phyloP scores from a whole-genome alignment of 2,329 filamentous ascomycete genomes.

The Penicillium corylophilum region DNA sequence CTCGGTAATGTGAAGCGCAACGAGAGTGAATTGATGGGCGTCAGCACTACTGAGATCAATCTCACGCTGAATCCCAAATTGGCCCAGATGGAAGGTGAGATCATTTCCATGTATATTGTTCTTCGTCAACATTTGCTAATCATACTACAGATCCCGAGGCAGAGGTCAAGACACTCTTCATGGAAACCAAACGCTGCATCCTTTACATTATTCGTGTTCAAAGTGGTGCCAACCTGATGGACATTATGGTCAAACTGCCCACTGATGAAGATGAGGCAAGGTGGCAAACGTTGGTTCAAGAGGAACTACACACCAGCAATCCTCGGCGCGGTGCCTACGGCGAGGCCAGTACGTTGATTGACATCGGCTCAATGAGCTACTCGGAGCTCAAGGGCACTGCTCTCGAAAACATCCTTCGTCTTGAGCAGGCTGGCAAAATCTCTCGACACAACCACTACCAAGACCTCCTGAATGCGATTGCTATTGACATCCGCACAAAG shows the following conservation, averaged over 20 bases:
- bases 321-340: conserved; percentile 82
- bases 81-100: conserved; percentile 72
- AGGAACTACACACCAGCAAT: conserved; percentile 71
- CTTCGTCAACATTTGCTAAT: conserved; percentile 6
- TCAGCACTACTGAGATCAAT: conserved; percentile 84
- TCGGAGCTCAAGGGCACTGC: conserved; percentile 89
- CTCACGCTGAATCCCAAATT: conserved; percentile 87
- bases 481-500: conserved; percentile 94
- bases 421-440: conserved; percentile 85
- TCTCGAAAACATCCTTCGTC: conserved; percentile 85
- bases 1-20: conserved; percentile 95
- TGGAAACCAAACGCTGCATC: conserved; percentile 96
- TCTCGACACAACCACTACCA: conserved; percentile 88
- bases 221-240: conserved; percentile 85
- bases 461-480: conserved; percentile 96
- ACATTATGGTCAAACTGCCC: conserved; percentile 91
- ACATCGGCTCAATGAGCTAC: conserved; percentile 87
- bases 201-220: conserved; percentile 98
- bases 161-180: conserved; percentile 87
- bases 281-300: conserved; percentile 77
- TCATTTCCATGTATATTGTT: not conserved
- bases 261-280: conserved; percentile 82
- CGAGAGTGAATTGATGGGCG: conserved; percentile 85
- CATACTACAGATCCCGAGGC: conserved; percentile 73
- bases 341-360: conserved; percentile 77